Base-by-base conservation (phyloP, 2,329 filamentous ascomycete genomes). In the Penicillium sp. region DNA sequence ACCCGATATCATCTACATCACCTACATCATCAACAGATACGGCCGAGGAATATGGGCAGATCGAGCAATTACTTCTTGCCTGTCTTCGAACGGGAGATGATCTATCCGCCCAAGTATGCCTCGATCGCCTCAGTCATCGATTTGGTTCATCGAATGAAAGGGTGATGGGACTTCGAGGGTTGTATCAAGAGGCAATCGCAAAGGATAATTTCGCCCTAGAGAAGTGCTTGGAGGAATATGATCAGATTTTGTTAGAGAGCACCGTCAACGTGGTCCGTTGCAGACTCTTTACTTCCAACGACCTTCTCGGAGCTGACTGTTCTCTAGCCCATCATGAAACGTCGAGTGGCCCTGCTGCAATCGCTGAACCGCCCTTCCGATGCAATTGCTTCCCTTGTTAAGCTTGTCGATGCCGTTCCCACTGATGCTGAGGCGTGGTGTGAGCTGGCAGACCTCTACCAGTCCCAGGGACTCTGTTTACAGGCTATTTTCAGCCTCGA, bases 381-480 rank as follows among this genome's bases (percentile, higher is more conserved):
- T 48, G 87, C 93, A 1, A 85, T 90, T 30, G 70, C 79, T 20
- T 81, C 84, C 18, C 69, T 97, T 42, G 81, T 83, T 47, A 76
- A 82, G 41, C 75, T 97, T 18, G 72, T 98, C 32, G 86, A 94
- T 59, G 82, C 84, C 46, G 86, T 83, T 38, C 90, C 93, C 2
- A 95, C 87, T 2, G 93, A 98, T 69, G 83, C 84, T 4, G 93
- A 98, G 71, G 83, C 86, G 7, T 98, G 93, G 93, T 80, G 87
- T 36, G 93, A 98, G 70, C 74, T 97, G 53, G 81, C 87, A 37
- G 88, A 95, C 61, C 70, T 96, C 46, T 97, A 98, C 67, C 75
- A 89, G 19, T 76, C 76, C 14, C 85, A 91, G 60, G 87, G 85
- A 1, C 69, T 91, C 55, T 88, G 86, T 59, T 71, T 82, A 10